Evolutionary conservation across 176 grass and related monocot genomes (phyloP), one percentile per base, ranked within the genome.

Genomic region (Carex parvula): DNA sequence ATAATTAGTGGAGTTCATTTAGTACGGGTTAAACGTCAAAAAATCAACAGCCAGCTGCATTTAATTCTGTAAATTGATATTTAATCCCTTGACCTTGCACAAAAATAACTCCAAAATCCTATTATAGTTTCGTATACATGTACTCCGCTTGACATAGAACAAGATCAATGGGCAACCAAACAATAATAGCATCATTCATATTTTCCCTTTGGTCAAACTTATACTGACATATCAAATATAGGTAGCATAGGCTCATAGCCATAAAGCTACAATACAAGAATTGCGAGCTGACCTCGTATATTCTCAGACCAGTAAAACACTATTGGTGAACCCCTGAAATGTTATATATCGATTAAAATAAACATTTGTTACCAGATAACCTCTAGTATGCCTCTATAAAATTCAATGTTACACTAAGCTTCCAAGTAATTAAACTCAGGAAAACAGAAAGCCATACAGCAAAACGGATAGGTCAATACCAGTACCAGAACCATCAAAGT

Each of bases 401-500:
- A 42, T 41, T 37, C 39, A 69, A 39, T 39, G 14, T 68, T 46
- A 71, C 17, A 44, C 37, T 24, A 12, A 71, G 35, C 8, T 17
- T 71, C 67, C 37, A 9, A 44, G 37, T 71, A 71, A 71, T 16
- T 44, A 12, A 71, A 41, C 18, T 71, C 68, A 46, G 65, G 8
- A 39, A 37, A 69, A 69, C 65, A 75, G 20, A 75, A 14, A 75
- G 42, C 14, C 50, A 32, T 55, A 37, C 8, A 21, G 33, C 73
- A 55, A 76, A 33, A 14, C 17, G 73, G 22, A 77, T 78, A 32
- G 50, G 13, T 17, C 68, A 11, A 56, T 78, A 78, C 73, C 15
- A 78, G 52, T 78, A 77, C 26, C 24, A 78, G 44, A 57, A 78
- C 26, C 73, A 78, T 57, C 73, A 77, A 78, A 57, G 22, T 5